Conservation (phyloP, 2,329 filamentous ascomycete species). For the Metarhizium album region DNA sequence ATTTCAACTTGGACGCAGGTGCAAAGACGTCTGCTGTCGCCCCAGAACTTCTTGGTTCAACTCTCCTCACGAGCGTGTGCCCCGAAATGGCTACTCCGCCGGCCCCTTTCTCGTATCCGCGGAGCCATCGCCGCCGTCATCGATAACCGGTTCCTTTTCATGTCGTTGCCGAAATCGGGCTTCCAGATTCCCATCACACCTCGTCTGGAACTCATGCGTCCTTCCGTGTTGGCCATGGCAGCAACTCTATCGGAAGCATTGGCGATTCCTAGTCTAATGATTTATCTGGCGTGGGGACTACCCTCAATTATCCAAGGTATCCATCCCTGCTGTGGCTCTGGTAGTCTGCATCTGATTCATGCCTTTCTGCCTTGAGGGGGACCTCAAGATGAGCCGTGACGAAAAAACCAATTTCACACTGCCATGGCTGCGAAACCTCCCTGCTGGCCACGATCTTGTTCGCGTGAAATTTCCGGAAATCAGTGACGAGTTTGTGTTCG, state of each 20-base stretch:
- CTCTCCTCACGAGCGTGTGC: no score
- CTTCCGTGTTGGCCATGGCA: constrained; percentile 35
- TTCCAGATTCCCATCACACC: no score
- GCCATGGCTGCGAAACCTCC: constrained; percentile 51
- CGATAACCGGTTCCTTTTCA: no score
- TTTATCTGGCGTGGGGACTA: constrained; percentile 31
- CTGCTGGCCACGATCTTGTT: constrained; percentile 53
- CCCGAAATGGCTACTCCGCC: no score
- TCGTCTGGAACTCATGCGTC: constrained; percentile 43
- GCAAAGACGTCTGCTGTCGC: no score
- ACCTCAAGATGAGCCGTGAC: constrained; percentile 60
- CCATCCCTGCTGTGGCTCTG: constrained; percentile 38
- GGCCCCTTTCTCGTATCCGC: no score
- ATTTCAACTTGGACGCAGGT: no score
- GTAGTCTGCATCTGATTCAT: constrained; percentile 60
- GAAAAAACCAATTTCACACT: constrained; percentile 49
- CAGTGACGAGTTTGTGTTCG: constrained; percentile 66
- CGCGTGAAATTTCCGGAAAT: constrained; percentile 74
- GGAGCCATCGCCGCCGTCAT: no score
- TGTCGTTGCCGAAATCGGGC: no score
- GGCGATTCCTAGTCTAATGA: constrained; percentile 31
- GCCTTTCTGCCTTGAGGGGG: constrained; percentile 70
- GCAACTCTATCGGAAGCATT: constrained; percentile 36
- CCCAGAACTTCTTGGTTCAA: no score
- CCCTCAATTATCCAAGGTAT: constrained; percentile 35